Evolutionary conservation across 768 basidiomycete genomes (phyloP), one percentile per base, ranked within the genome.

Genomic region (Tubosaeta sp.): DNA sequence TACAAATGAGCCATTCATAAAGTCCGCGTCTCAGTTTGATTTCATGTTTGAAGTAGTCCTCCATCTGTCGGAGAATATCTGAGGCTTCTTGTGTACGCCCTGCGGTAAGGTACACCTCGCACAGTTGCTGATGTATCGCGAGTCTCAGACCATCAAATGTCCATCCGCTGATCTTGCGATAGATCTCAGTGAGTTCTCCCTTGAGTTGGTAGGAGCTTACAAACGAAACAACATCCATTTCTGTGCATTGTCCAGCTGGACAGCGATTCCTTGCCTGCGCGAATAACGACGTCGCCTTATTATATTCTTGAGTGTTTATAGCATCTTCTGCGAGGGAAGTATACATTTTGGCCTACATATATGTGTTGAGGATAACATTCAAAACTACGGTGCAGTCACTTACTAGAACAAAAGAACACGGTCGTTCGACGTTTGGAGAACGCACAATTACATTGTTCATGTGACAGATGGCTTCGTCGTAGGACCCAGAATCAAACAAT

Each of bases 91-190:
- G 48, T 5, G 18, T 25, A 6, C 8, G n/a, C 16, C 22, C 21
- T 0, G 41, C 47, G 1, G 36, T 24, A 3, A 24, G 48, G 30
- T 19, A 54, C 4, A 55, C 61, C 12, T 59, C 51, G 27, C 54
- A 60, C 30, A 27, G 44, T 24, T 50, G 36, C 13, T 10, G 52
- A 29, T 50, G 29, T 19, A 62, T 42, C 11, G 38, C 5, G 30
- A 54, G 38, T 36, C 41, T 49, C 25, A 63, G 27, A 11, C 12
- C 52, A 31, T 51, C 50, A 25, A 62, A 59, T 11, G 25, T 30
- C 60, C 61, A 62, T 18, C 61, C 51, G 9, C 32, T 57, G 14
- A 59, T 41, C 60, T 60, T 32, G 38, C 3, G 35, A 3, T 13
- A 9, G n/a, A 13, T 46, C 22, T 36, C 10, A 7, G 9, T 36